Conservation (phyloP, 371 early-diverging fungal species). For the Mucor racemosus region DNA sequence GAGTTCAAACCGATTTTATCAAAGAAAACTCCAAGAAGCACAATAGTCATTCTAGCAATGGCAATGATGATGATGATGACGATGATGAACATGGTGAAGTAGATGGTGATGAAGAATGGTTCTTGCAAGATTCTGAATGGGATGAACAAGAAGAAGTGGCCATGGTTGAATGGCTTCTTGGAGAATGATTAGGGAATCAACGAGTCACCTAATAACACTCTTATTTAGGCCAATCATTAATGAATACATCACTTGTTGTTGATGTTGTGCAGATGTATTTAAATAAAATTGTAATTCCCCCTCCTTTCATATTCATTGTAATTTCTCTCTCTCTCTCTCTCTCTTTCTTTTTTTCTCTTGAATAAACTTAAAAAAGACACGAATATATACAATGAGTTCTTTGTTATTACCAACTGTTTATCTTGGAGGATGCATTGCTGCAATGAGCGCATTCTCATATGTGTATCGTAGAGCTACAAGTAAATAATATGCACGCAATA, state of each 20-base stretch:
- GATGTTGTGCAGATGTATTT: neutral
- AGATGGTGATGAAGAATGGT: conserved; percentile 57
- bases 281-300: neutral
- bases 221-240: conserved; percentile 29
- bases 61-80: conserved; percentile 18
- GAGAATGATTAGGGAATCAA: conserved; percentile 23
- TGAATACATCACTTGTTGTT: conserved; percentile 29
- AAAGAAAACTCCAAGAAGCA: neutral
- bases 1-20: conserved; percentile 30
- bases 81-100: conserved; percentile 39
- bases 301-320: neutral
- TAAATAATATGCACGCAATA: conserved; percentile 17
- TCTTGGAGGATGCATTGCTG: conserved; percentile 66
- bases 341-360: neutral
- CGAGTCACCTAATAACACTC: neutral
- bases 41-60: neutral
- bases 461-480: conserved; percentile 54
- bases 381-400: conserved; percentile 36
- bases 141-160: conserved; percentile 45
- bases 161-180: conserved; percentile 51
- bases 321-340: neutral
- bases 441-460: conserved; percentile 67
- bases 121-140: conserved; percentile 49
- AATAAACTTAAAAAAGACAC: neutral
- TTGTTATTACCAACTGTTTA: conserved; percentile 60